Percentiles rank a stretch among this genome's conserved stretches.
These are phyloP conservation scores for Neoboletus brunneissimus DNA, from an alignment of 768 basidiomycete genomes.

Conservation along the genomic window DNA sequence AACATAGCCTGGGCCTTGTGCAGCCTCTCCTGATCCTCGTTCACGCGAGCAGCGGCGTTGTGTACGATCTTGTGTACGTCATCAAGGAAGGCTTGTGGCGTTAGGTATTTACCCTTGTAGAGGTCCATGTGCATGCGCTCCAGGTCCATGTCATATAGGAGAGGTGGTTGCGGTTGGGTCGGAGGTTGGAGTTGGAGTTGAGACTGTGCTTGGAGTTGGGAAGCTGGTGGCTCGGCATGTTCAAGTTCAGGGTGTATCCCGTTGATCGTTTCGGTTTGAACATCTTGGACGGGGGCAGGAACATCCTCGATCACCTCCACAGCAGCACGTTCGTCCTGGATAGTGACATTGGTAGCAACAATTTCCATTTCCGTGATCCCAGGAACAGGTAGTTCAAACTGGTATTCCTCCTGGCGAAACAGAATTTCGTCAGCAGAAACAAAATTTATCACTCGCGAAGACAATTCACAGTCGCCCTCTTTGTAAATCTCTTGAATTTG, in stretches of 20 bases:
- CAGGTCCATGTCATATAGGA: constrained; percentile 83
- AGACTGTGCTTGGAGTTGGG: constrained; percentile 35
- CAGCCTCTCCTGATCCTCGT: constrained; percentile 71
- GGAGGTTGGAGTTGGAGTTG: constrained; percentile 38
- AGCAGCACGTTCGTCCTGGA: constrained; percentile 41
- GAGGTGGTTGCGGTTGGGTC: constrained; percentile 38
- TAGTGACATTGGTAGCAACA: constrained; percentile 36
- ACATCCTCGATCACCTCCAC: constrained; percentile 42
- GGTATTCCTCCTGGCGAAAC: constrained; percentile 66
- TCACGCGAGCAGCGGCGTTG: constrained; percentile 55
- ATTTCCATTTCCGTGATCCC: constrained; percentile 31
- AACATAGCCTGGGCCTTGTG: constrained; percentile 87
- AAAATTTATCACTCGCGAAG: neutral
- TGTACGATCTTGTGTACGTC: constrained; percentile 80
- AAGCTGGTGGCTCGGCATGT: constrained; percentile 21
- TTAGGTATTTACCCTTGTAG: constrained; percentile 82
- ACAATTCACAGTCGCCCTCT: constrained; percentile 64
- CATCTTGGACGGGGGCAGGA: constrained; percentile 18
- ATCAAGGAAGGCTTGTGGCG: constrained; percentile 82
- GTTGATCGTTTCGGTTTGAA: constrained; percentile 39
- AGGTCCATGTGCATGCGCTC: constrained; percentile 87
- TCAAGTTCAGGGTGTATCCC: constrained; percentile 30
- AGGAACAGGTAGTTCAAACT: constrained; percentile 42
- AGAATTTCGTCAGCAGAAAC: constrained; percentile 10
- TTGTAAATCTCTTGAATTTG: constrained; percentile 89